Conservation (phyloP, 176 grass and related monocot genomes). For the Oryza meridionalis region DNA sequence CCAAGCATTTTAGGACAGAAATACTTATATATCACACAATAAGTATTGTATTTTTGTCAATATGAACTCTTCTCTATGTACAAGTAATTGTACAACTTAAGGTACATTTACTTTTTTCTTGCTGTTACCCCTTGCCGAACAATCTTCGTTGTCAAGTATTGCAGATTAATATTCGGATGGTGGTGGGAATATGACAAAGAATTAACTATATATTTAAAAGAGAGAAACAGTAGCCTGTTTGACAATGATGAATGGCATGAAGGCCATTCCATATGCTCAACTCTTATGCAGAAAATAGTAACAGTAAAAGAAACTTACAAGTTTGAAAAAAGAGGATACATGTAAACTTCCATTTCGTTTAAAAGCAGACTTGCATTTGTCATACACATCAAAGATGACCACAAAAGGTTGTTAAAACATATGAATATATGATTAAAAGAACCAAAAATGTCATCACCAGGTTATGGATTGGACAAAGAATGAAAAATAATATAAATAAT, state of each 20-base stretch:
- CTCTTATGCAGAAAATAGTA: neutral
- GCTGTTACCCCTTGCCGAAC: neutral
- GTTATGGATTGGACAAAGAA: neutral
- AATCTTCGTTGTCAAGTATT: neutral
- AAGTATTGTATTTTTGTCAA: neutral
- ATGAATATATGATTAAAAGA: neutral
- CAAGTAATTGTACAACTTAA: neutral
- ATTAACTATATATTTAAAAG: neutral
- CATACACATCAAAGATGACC: constrained; percentile 1
- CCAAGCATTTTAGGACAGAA: constrained; percentile 1
- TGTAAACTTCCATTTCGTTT: neutral
- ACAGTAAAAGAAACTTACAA: neutral
- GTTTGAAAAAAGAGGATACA: constrained; percentile 3
- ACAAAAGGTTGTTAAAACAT: neutral
- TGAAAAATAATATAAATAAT: neutral
- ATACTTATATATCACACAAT: neutral
- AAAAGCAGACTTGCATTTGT: neutral
- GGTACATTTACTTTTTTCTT: constrained; percentile 6
- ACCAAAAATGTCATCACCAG: neutral
- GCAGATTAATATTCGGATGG: neutral
- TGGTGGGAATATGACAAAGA: neutral
- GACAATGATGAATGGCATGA: neutral
- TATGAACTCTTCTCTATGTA: neutral
- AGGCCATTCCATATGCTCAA: neutral
- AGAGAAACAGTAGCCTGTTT: neutral